Base-by-base conservation (phyloP, 225 moss, liverwort and hornwort genomes). In the Polytrichum formosum region DNA sequence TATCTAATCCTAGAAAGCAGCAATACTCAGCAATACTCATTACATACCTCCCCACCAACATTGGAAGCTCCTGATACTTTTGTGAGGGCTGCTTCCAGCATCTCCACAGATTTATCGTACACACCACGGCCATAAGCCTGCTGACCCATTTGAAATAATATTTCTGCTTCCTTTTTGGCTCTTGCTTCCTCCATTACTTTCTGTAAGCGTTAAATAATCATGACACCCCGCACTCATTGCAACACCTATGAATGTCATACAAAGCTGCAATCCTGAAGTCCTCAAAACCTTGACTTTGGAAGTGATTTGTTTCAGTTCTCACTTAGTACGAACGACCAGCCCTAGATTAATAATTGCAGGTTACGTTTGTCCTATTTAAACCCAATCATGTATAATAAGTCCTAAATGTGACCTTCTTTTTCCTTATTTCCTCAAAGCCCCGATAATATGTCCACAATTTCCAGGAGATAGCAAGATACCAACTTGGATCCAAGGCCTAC, bases 101-200 rank as follows among this genome's bases (percentile, higher is more conserved):
- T 85, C 71, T 92, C 77, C 63, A 98, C 94, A 74, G 91, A 90
- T 70, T 91, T 94, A 75, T 98, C 94, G 79, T 98, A 98, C 59
- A 88, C 89, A 79, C 97, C 97, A 53, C 88, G 82, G 54, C 87
- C 97, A 81, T 98, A 98, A 26, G 94, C 94, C 77, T 82, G 83
- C 70, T 98, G 97, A 76, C 90, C 90, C 86, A 98, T 85, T 69
- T 88, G 72, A 65, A 91, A 94, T 85, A 98, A 84, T 20, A 81
- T 54, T 76, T 92, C 92, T 58, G 90, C 94, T 83, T 92, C 90
- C 78, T 92, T 98, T 72, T 90, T 92, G 73, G 88, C 82, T 66
- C 90, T 90, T 33, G 97, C 94, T 78, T 98, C 92, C 81, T 92
- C 84, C 83, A 87, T 82, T 67, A 92, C 97, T 82, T 84, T 82